Evolutionary conservation across 805 yeast genomes (phyloP).

Genomic region (Saccharomyces mikatae): DNA sequence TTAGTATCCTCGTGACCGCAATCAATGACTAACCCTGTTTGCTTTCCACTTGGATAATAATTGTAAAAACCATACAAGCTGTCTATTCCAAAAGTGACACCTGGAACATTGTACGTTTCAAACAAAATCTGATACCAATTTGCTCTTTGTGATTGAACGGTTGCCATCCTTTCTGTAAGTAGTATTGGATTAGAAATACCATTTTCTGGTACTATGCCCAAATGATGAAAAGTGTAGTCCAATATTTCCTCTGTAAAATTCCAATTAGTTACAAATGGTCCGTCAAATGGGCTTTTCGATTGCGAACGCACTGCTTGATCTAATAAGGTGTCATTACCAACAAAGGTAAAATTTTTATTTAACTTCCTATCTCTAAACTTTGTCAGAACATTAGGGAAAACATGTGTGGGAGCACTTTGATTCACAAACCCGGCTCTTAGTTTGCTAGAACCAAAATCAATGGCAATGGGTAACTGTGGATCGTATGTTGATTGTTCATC

Average conservation of each 20-base stretch:
- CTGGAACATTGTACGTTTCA: constrained; percentile 72
- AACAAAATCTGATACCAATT: constrained; percentile 76
- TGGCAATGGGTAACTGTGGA: constrained; percentile 61
- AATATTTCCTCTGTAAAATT: constrained; percentile 74
- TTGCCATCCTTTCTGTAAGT: constrained; percentile 69
- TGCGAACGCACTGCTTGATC: constrained; percentile 65
- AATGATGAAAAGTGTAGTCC: constrained; percentile 75
- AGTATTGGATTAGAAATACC: constrained; percentile 70
- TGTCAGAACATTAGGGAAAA: constrained; percentile 62
- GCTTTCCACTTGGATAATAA: constrained; percentile 39
- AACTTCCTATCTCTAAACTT: constrained; percentile 71
- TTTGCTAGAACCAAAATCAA: constrained; percentile 71
- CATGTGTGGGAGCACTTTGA: constrained; percentile 42
- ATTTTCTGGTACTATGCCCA: constrained; percentile 52
- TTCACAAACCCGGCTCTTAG: constrained; percentile 54
- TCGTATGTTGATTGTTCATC: constrained; percentile 24
- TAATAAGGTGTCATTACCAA: constrained; percentile 73
- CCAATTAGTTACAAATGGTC: constrained; percentile 84
- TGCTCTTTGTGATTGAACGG: constrained; percentile 61
- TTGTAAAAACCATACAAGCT: constrained; percentile 68
- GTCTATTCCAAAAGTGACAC: constrained; percentile 76
- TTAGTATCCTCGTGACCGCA: constrained; percentile 78
- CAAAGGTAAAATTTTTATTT: constrained; percentile 53
- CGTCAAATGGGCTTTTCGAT: constrained; percentile 78
- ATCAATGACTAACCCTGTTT: constrained; percentile 68